Percentiles rank a stretch among this genome's conserved stretches.
Conservation (phyloP, 2,329 filamentous ascomycete genomes). For the Cordyceps pruinosa region DNA sequence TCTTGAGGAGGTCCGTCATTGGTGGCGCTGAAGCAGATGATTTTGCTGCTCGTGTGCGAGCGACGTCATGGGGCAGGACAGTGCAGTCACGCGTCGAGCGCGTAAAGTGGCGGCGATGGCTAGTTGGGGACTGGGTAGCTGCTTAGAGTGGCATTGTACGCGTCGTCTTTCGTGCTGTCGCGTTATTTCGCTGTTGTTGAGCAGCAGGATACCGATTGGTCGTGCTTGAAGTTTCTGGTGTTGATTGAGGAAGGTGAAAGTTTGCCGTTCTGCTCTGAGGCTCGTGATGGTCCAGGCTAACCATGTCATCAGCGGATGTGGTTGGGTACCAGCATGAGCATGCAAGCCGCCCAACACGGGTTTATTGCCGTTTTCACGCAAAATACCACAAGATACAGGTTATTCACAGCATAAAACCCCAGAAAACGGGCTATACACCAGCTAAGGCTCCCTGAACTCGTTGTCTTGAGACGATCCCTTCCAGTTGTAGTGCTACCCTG, state of each 20-base stretch:
- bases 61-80: slow-evolving; percentile 4
- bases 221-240: background rate
- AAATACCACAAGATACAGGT: no score
- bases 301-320: no score
- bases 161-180: background rate
- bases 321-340: no score
- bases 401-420: no score
- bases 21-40: slow-evolving; percentile 15
- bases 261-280: no score
- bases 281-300: no score
- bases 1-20: slow-evolving; percentile 81
- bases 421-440: no score
- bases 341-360: no score
- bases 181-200: background rate
- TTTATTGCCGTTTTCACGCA: no score
- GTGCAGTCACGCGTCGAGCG: slow-evolving; percentile 1
- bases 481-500: no score
- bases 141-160: background rate
- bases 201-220: background rate
- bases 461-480: no score
- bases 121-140: background rate
- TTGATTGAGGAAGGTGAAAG: background rate
- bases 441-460: no score
- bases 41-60: slow-evolving; percentile 5
- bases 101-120: background rate